phyloP scores from a whole-genome alignment of 768 basidiomycete genomes.

The Lyophyllum semitale region DNA sequence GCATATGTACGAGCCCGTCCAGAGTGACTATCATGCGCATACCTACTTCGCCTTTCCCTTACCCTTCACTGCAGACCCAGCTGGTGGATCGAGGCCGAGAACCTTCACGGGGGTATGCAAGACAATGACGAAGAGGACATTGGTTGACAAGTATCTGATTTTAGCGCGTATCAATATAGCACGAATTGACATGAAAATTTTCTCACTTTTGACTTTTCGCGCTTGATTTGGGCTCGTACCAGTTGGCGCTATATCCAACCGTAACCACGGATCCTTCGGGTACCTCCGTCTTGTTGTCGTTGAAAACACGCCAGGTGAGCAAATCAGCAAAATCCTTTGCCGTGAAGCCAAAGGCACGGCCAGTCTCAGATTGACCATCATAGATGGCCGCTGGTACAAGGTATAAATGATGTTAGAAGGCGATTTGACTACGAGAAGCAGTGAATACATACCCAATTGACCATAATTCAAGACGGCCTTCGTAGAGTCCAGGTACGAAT shows the following conservation, averaged over 20 bases:
- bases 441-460: background rate
- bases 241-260: background rate
- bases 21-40: no score
- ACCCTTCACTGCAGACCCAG: background rate
- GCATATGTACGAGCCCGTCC: background rate
- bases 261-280: background rate
- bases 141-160: background rate
- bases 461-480: background rate
- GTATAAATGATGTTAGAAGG: background rate
- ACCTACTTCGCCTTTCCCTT: background rate
- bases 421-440: no score
- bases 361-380: background rate
- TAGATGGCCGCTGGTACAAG: background rate
- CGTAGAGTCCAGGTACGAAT: background rate
- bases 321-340: background rate
- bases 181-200: background rate
- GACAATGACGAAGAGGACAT: background rate
- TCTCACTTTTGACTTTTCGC: background rate
- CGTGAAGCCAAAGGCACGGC: background rate
- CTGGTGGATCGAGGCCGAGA: background rate
- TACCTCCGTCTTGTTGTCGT: background rate
- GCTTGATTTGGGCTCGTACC: background rate
- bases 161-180: background rate
- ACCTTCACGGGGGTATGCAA: background rate
- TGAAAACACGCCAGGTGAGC: background rate